Base-by-base conservation (phyloP, 2,329 filamentous ascomycete species). In the Pseudopithomyces chartarum region DNA sequence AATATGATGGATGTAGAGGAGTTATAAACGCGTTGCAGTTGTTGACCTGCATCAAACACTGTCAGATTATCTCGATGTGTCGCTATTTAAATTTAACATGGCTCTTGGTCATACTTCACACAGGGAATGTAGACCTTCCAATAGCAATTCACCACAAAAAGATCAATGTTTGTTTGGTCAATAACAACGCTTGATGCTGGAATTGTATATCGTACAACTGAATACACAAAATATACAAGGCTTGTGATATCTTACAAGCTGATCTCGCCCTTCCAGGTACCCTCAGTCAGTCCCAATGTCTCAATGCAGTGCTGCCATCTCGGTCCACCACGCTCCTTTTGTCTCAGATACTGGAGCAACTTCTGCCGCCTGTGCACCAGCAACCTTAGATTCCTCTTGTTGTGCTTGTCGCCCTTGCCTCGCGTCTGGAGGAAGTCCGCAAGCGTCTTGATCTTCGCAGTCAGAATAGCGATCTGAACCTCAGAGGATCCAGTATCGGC, bases 381-480 rank as follows among this genome's bases (percentile, higher is more conserved):
- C 59, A 96, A 69, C 63, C 92, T 84, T 74, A 99, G 73, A 77
- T 96, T 96, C 58, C 93, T 85, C 85, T 96, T 97, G 80, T 97
- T 97, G 74, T 92, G 86, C 81, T 96, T 97, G 74, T 99, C 95
- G 74, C 89, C 92, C 75, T 90, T 86, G 5, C 89, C 91, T 65
- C 87, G 84, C 40, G 80, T 82, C 69, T 89, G 83, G 50, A 97
- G 78, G 63, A 89, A 87, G 64, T 90, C 83, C 15, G 90, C 88
- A 48, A 99, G 76, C 22, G 89, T 87, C 61, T 91, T 84, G 73
- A 99, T 99, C 84, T 97, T 98, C 55, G 92, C 86, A 2, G 95
- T 99, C 74, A 99, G 78, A 66, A 99, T 96, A 44, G 92, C 93
- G 64, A 96, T 92, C 81, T 99, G 95, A n/a, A 99, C 96, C 79